Conservation (phyloP, 148 eudicot genomes). For the Limonium bicolor region DNA sequence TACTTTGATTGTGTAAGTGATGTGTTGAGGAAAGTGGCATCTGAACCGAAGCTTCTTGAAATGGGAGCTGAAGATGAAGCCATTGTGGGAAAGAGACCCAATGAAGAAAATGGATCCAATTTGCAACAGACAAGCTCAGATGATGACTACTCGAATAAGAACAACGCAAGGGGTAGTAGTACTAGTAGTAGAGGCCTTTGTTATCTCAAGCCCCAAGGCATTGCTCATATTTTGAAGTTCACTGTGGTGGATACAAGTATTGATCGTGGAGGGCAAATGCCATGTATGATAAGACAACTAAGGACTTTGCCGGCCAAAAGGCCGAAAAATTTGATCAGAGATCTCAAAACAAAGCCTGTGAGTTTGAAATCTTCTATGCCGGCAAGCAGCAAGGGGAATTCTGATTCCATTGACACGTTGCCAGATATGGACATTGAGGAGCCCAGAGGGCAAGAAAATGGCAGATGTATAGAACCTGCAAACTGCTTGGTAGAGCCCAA, state of each 20-base stretch:
- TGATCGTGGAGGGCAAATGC: not conserved
- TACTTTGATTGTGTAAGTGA: conserved; percentile 22
- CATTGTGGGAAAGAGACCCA: not conserved
- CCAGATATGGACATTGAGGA: not conserved
- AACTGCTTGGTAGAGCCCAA: not conserved
- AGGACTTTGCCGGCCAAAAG: conserved; percentile 11
- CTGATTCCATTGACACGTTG: not conserved
- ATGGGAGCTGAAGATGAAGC: conserved; percentile 7
- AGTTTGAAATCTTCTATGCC: not conserved
- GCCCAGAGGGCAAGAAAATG: not conserved
- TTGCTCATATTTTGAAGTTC: conserved; percentile 4
- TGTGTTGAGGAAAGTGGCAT: conserved; percentile 20
- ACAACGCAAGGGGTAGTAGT: no score
- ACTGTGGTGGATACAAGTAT: conserved; percentile 20
- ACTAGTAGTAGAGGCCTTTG: conserved; percentile 1
- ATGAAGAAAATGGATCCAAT: not conserved
- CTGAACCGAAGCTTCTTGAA: conserved; percentile 17
- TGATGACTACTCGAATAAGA: no score
- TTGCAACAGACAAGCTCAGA: not conserved
- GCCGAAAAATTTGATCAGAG: not conserved
- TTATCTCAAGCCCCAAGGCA: conserved; percentile 4
- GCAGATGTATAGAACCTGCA: not conserved
- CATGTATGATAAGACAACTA: conserved; percentile 8
- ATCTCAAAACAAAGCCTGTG: not conserved
- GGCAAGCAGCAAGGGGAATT: not conserved